Evolutionary conservation across 768 basidiomycete species (phyloP).

Genomic region (Mrakia blollopis): DNA sequence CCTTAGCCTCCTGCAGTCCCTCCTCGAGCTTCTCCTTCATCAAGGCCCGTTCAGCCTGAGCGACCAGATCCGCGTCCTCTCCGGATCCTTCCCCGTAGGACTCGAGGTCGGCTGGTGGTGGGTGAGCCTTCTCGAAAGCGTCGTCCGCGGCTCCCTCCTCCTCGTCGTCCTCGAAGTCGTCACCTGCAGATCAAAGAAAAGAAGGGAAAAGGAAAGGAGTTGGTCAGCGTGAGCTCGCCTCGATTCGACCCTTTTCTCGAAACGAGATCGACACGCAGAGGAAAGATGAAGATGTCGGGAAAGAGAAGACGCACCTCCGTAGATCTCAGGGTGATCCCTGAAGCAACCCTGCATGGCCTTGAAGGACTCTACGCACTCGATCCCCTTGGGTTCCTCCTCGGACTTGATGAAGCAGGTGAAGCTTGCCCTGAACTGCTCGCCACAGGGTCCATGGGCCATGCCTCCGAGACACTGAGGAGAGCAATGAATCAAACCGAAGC

Average conservation of each 20-base stretch:
- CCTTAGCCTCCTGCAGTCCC: background rate
- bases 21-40: background rate
- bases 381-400: constrained; percentile 92
- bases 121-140: constrained; percentile 2
- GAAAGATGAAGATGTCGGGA: too few species aligned
- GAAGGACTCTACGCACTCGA: constrained; percentile 97
- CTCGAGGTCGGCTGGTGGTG: background rate
- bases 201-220: too few species aligned
- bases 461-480: constrained; percentile 73
- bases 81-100: background rate
- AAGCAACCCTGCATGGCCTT: constrained; percentile 97
- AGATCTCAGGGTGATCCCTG: constrained; percentile 90
- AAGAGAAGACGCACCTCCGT: constrained; percentile 60
- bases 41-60: background rate
- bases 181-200: background rate
- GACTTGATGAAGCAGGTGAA: constrained; percentile 96
- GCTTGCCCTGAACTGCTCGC: constrained; percentile 83
- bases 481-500: background rate
- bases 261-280: too few species aligned
- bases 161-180: constrained; percentile 9
- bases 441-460: constrained; percentile 90
- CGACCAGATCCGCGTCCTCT: background rate
- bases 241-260: too few species aligned
- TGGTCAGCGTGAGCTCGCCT: background rate
- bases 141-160: background rate